phyloP scores from a whole-genome alignment of 148 eudicot species.

The Chenopodium album region DNA sequence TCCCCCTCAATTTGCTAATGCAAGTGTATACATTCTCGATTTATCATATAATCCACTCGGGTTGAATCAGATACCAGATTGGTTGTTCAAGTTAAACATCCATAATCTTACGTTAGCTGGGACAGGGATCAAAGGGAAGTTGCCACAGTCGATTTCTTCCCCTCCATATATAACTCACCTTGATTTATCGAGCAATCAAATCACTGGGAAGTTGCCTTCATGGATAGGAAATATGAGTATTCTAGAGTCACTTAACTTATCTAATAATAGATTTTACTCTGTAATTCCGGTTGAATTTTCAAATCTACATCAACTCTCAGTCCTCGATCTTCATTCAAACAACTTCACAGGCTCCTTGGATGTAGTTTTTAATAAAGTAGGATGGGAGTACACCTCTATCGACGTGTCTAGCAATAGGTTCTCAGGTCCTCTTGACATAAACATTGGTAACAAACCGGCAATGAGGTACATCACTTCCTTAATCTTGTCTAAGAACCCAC shows the following conservation, averaged over 20 bases:
- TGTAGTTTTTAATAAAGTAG: constrained; percentile 33
- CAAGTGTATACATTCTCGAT: constrained; percentile 38
- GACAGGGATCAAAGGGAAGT: constrained; percentile 54
- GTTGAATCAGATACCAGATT: constrained; percentile 41
- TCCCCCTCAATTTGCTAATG: constrained; percentile 37
- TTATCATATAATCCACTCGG: constrained; percentile 63
- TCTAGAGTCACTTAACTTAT: constrained; percentile 54
- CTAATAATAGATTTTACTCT: constrained; percentile 52
- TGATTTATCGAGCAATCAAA: constrained; percentile 58
- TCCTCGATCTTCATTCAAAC: constrained; percentile 66
- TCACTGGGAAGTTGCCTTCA: constrained; percentile 59
- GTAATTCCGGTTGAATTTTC: constrained; percentile 45
- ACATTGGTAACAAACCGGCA: constrained; percentile 36
- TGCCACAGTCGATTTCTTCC: constrained; percentile 46
- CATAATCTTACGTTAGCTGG: constrained; percentile 39
- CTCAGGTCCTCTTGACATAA: constrained; percentile 43
- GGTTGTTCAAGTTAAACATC: constrained; percentile 31
- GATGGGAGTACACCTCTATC: constrained; percentile 49
- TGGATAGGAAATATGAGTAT: constrained; percentile 76
- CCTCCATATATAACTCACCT: constrained; percentile 41
- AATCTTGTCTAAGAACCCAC: constrained; percentile 50
- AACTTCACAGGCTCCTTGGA: constrained; percentile 46
- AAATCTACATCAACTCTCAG: constrained; percentile 39
- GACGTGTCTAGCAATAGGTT: constrained; percentile 60
- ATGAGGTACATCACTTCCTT: constrained; percentile 41